A percentile compares a stretch with the other conserved stretches of the same genome.
phyloP scores from a whole-genome alignment of 176 grass and related monocot species.

The Avena atlantica region DNA sequence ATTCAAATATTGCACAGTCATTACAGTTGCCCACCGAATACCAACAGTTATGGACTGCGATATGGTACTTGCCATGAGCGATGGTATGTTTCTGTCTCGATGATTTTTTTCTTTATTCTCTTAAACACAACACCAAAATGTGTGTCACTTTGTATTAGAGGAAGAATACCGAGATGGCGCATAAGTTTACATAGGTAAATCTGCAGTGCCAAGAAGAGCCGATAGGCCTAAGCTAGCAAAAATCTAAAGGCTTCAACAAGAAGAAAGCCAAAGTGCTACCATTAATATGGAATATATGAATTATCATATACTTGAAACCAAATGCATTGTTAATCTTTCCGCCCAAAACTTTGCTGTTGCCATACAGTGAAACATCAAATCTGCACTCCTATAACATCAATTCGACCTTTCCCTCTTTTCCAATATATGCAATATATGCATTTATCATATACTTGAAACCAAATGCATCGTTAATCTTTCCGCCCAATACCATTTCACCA shows the following conservation, averaged over 20 bases:
- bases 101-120: background rate
- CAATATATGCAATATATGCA: no score
- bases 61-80: slow-evolving; percentile 85
- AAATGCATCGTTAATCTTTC: no score
- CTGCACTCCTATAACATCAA: no score
- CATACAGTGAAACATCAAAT: no score
- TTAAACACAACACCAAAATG: background rate
- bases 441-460: no score
- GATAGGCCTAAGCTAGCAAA: background rate
- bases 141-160: background rate
- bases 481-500: no score
- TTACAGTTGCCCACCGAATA: slow-evolving; percentile 90
- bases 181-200: background rate
- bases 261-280: no score
- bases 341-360: no score
- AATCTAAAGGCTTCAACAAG: background rate
- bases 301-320: no score
- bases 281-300: no score
- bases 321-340: no score
- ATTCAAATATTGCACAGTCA: slow-evolving; percentile 81
- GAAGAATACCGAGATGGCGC: background rate
- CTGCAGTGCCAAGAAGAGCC: background rate
- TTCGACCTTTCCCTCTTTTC: no score
- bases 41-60: slow-evolving; percentile 89
- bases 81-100: slow-evolving; percentile 51